Percentiles rank a stretch among this genome's conserved stretches.
Conservation (phyloP, 2,329 filamentous ascomycete species). For the Alternaria angustiovoidea region DNA sequence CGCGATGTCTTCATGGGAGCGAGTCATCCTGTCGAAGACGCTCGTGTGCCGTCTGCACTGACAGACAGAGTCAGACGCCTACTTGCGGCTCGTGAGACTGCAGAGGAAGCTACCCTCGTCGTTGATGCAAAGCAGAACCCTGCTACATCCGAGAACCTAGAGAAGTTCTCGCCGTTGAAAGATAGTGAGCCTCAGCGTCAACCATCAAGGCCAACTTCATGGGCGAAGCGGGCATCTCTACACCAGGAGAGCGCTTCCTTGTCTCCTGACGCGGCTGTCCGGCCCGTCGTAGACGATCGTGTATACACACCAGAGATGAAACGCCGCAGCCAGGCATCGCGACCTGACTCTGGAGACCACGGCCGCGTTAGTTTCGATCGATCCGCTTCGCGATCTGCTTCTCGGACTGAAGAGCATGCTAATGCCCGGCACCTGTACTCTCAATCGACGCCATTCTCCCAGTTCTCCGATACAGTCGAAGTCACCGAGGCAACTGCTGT, state of each 20-base stretch:
- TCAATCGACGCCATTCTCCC: slow-evolving; percentile 59
- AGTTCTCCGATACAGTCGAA: slow-evolving; percentile 62
- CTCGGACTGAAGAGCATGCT: slow-evolving; percentile 50
- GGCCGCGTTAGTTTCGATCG: slow-evolving; percentile 50
- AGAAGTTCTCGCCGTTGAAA: slow-evolving; percentile 23
- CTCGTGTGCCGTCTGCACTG: slow-evolving; percentile 32
- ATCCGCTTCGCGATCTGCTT: slow-evolving; percentile 48
- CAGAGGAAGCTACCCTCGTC: slow-evolving; percentile 17
- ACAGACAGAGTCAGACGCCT: slow-evolving; percentile 38
- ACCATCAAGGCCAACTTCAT: slow-evolving; percentile 37
- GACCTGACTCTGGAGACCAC: slow-evolving; percentile 41
- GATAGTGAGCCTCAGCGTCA: slow-evolving; percentile 25
- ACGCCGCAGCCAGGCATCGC: slow-evolving; percentile 44
- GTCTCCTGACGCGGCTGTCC: slow-evolving; percentile 33
- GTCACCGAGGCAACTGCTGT: slow-evolving; percentile 69
- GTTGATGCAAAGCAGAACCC: slow-evolving; percentile 16
- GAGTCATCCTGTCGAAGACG: slow-evolving; percentile 26
- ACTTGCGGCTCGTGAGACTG: slow-evolving; percentile 29
- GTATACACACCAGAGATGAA: slow-evolving; percentile 40
- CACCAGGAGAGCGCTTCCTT: slow-evolving; percentile 43
- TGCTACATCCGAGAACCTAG: slow-evolving; percentile 21
- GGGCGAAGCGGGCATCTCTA: slow-evolving; percentile 38
- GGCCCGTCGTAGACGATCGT: slow-evolving; percentile 34
- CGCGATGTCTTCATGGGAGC: slow-evolving; percentile 25
- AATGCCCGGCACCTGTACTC: slow-evolving; percentile 57